phyloP scores from a whole-genome alignment of 1,139 yeast species.

The Pichia sp. region DNA sequence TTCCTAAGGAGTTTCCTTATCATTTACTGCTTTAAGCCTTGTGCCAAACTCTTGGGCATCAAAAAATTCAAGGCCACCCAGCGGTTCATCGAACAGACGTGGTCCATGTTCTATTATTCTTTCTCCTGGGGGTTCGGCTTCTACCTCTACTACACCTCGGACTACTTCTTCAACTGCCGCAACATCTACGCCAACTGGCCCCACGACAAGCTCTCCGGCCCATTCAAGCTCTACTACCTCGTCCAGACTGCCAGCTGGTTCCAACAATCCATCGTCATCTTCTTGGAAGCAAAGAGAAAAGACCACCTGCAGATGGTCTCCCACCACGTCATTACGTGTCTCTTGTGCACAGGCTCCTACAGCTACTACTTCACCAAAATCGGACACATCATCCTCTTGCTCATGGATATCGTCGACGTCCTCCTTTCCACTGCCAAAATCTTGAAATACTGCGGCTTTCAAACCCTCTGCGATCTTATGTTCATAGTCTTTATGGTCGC shows the following conservation, averaged over 20 bases:
- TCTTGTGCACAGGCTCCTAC: slow-evolving; percentile 68
- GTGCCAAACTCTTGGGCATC: slow-evolving; percentile 50
- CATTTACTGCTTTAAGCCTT: slow-evolving; percentile 54
- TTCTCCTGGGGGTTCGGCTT: slow-evolving; percentile 56
- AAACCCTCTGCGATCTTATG: slow-evolving; percentile 58
- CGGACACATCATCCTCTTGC: slow-evolving; percentile 71
- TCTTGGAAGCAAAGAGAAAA: slow-evolving; percentile 73
- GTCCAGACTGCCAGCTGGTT: slow-evolving; percentile 73
- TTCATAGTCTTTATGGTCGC: slow-evolving; percentile 61
- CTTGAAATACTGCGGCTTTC: slow-evolving; percentile 65
- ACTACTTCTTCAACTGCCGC: slow-evolving; percentile 56
- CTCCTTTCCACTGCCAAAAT: slow-evolving; percentile 69
- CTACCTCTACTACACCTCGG: slow-evolving; percentile 51
- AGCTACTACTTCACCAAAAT: slow-evolving; percentile 66
- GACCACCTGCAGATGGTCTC: slow-evolving; percentile 84
- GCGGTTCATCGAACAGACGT: slow-evolving; percentile 84
- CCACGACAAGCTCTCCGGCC: slow-evolving; percentile 45
- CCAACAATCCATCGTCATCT: slow-evolving; percentile 71
- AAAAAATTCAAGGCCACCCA: slow-evolving; percentile 47
- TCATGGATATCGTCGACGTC: slow-evolving; percentile 83
- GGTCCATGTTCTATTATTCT: slow-evolving; percentile 65
- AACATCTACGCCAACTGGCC: slow-evolving; percentile 75
- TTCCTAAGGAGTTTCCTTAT: slow-evolving; percentile 58
- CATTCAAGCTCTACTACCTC: slow-evolving; percentile 68
- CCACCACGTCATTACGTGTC: slow-evolving; percentile 79